Conservation (phyloP, 441 rosid genomes). For the Daphne laureola region DNA sequence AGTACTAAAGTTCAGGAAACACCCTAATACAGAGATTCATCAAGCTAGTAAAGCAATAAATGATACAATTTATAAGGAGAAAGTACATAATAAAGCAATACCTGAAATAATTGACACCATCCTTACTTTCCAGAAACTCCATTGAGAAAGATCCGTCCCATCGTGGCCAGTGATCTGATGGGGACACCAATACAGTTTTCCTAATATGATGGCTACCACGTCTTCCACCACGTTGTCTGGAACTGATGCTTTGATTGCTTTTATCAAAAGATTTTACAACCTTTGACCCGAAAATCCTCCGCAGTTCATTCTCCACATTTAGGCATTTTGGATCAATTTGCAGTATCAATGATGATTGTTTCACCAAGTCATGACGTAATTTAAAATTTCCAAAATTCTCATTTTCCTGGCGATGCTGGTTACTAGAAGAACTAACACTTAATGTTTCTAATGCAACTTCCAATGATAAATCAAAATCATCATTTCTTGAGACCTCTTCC, state of each 20-base stretch:
- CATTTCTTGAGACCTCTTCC: slow-evolving; percentile 28
- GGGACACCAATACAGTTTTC: slow-evolving; percentile 59
- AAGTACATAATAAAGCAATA: slow-evolving; percentile 13
- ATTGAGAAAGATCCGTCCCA: slow-evolving; percentile 88
- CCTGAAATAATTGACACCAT: slow-evolving; percentile 65
- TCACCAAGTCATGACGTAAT: slow-evolving; percentile 15
- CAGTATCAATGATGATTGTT: slow-evolving; percentile 27
- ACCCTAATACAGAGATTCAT: too few relatives aligned
- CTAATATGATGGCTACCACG: slow-evolving; percentile 62
- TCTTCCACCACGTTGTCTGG: slow-evolving; percentile 73
- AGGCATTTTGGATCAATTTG: slow-evolving; percentile 67
- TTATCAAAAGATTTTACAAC: slow-evolving; percentile 75
- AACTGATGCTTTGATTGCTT: slow-evolving; percentile 43
- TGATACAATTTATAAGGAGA: too few relatives aligned
- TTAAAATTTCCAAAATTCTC: slow-evolving; percentile 22
- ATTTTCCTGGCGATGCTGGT: slow-evolving; percentile 20
- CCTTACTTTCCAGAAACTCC: slow-evolving; percentile 77
- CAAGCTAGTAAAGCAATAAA: too few relatives aligned
- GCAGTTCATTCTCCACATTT: slow-evolving; percentile 70
- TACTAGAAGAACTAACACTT: slow-evolving; percentile 23
- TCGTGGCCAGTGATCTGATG: slow-evolving; percentile 80
- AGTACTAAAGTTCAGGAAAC: too few relatives aligned
- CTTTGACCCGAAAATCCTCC: slow-evolving; percentile 82
- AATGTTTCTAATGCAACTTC: slow-evolving; percentile 42
- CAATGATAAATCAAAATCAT: slow-evolving; percentile 24